Conservation (phyloP, 179 eudicot species). For the Beta lomatogona region DNA sequence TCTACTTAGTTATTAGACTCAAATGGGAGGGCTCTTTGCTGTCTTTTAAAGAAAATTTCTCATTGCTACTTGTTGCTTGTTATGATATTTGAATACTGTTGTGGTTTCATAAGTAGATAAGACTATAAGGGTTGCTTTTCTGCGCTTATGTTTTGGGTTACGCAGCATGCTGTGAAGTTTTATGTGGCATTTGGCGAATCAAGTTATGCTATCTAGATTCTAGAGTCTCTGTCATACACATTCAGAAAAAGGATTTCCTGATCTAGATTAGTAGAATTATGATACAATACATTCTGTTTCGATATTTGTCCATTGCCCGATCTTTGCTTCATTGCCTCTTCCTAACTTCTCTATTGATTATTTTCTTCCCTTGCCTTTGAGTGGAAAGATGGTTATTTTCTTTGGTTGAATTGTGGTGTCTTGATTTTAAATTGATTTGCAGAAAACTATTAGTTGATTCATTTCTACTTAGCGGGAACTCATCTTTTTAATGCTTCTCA, state of each 20-base stretch:
- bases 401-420: background rate
- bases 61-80: background rate
- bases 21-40: background rate
- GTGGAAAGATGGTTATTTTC: background rate
- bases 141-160: background rate
- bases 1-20: background rate
- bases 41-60: background rate
- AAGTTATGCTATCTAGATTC: background rate
- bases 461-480: background rate
- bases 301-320: background rate
- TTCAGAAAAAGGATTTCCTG: background rate
- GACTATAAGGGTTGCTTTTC: background rate
- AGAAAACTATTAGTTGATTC: background rate
- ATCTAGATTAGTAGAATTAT: background rate
- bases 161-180: background rate
- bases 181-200: background rate
- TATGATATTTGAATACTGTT: background rate
- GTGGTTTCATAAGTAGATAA: background rate
- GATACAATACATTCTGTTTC: background rate
- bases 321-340: background rate
- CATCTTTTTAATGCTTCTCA: constrained; percentile 33
- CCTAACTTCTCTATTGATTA: background rate
- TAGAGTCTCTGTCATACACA: background rate
- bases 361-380: background rate
- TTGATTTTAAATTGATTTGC: background rate